Evolutionary conservation across 1,139 yeast genomes (phyloP), one percentile per base, ranked within the genome.

Genomic region (Hyphopichia burtonii): DNA sequence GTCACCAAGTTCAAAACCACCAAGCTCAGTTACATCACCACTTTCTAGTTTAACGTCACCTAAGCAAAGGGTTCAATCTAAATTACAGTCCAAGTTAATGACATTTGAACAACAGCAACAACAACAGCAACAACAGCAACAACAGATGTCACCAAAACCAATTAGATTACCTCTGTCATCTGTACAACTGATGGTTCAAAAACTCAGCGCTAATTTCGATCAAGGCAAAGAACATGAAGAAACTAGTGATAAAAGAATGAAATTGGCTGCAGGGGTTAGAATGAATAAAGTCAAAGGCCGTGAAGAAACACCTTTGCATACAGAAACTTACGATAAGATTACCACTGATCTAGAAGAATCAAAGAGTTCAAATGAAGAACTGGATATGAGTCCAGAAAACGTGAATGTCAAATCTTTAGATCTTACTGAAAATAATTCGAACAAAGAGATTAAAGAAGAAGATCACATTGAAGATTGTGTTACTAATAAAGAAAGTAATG

Each of bases 161-260:
- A 31, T 31, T 17, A n/a, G 34, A 8, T 7, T 23, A 4, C 28
- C 18, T 4, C 28, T 10, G 36, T 34, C 36, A 20, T 17, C 38
- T 5, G 38, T 28, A 8, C 38, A 36, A 19, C 22, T 28, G 38
- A 36, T 25, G 25, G 38, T 36, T 8, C 38, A 36, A 28, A 25
- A 36, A 18, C 14, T 36, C 4, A 18, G 31, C 16, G 16, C 25
- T 4, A 36, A 18, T 36, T 27, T 36, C 11, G 38, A 36, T 8
- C 25, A 19, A 19, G 14, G 22, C 6, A 18, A 31, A 31, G 34
- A 31, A 10, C 22, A 31, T 5, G 34, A 31, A 12, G 32, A 30
- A 3, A 12, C 14, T 10, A 30, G 32, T 30, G 32, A 30, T 30
- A 30, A 30, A 12, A 11, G 32, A 30, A 10, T 30, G 18, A 30